Evolutionary conservation across 352 stramenopile species (phyloP).

Genomic region (Vaucheria bursata): DNA sequence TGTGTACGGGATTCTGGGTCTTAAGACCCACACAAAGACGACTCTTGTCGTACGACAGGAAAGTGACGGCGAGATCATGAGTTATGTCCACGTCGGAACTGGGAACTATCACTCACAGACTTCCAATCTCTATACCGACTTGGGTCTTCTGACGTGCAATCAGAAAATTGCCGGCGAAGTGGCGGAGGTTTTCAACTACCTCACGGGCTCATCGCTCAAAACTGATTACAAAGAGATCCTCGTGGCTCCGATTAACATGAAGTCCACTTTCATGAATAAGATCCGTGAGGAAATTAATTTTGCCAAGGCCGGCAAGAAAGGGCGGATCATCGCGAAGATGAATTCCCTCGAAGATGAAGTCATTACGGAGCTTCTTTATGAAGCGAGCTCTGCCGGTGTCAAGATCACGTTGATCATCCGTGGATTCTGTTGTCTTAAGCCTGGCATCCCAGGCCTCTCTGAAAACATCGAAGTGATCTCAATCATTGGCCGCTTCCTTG

Average conservation of each 20-base stretch:
- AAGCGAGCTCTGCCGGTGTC: background rate
- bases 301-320: background rate
- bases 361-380: background rate
- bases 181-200: background rate
- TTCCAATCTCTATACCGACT: background rate
- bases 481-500: background rate
- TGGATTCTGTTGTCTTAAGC: background rate
- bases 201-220: background rate
- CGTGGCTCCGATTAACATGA: background rate
- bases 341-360: background rate
- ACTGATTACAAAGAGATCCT: background rate
- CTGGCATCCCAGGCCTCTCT: background rate
- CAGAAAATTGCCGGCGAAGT: background rate
- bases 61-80: background rate
- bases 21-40: background rate
- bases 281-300: background rate
- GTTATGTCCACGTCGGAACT: background rate
- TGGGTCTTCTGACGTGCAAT: background rate
- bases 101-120: background rate
- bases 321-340: background rate
- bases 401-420: background rate
- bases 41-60: background rate
- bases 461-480: background rate
- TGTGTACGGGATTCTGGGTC: background rate
- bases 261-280: background rate